phyloP scores from a whole-genome alignment of 176 grass and related monocot genomes.

The Raddia distichophylla region DNA sequence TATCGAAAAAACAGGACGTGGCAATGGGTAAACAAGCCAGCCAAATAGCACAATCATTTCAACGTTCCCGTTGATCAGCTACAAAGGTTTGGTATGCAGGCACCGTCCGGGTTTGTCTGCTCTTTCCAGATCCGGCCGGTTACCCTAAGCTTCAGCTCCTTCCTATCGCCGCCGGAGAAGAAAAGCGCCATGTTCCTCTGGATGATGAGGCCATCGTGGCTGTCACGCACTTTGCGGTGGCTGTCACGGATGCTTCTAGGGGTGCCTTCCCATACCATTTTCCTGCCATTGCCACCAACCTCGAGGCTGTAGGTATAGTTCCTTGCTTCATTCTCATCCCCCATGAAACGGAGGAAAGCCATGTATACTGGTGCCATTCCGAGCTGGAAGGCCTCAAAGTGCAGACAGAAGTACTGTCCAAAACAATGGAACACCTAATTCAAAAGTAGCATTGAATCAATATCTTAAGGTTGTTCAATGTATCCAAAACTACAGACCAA shows the following conservation, averaged over 20 bases:
- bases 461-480: neutral
- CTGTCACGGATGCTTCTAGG: constrained; percentile 87
- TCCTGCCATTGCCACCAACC: constrained; percentile 73
- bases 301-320: constrained; percentile 87
- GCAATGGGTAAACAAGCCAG: constrained; percentile 47
- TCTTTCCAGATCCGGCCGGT: constrained; percentile 80
- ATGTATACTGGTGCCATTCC: constrained; percentile 88
- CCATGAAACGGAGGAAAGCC: constrained; percentile 93
- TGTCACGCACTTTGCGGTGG: constrained; percentile 82
- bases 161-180: constrained; percentile 74
- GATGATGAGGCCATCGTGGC: constrained; percentile 86
- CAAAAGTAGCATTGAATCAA: neutral
- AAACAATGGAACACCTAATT: constrained; percentile 91
- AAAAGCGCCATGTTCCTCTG: constrained; percentile 89
- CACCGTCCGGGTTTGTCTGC: constrained; percentile 62
- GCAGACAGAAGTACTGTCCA: constrained; percentile 88
- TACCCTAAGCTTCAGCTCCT: constrained; percentile 75
- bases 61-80: constrained; percentile 48
- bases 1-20: constrained; percentile 42
- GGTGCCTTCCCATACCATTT: constrained; percentile 88
- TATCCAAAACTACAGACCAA: neutral
- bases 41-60: constrained; percentile 46
- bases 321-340: constrained; percentile 79
- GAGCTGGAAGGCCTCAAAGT: constrained; percentile 91
- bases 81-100: constrained; percentile 75